Conservation (phyloP, 805 yeast genomes). For the Myxozyma geophila region DNA sequence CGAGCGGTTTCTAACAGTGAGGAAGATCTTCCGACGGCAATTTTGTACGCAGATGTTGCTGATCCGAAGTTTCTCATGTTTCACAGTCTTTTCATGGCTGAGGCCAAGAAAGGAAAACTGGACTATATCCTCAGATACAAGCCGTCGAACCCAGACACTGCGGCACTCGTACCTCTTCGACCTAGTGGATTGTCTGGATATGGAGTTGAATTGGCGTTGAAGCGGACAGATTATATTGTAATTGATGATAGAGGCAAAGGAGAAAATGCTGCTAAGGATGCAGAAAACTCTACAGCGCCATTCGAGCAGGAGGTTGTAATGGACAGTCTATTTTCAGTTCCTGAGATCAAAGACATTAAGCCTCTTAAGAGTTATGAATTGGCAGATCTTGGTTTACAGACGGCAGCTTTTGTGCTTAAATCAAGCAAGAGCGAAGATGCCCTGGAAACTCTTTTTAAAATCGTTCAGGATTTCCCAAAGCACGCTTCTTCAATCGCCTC, state of each 20-base stretch:
- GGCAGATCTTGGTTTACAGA: slow-evolving; percentile 40
- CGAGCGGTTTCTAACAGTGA: slow-evolving; percentile 59
- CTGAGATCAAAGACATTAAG: slow-evolving; percentile 35
- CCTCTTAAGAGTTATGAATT: slow-evolving; percentile 39
- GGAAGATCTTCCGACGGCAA: slow-evolving; percentile 56
- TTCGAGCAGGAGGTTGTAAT: slow-evolving; percentile 19
- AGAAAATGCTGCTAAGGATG: background rate
- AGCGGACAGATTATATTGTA: slow-evolving; percentile 68
- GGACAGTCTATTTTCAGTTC: slow-evolving; percentile 38
- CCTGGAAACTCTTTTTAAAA: slow-evolving; percentile 47
- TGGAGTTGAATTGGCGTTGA: slow-evolving; percentile 67
- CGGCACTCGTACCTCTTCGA: slow-evolving; percentile 40
- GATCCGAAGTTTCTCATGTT: slow-evolving; percentile 58
- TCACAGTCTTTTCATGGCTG: slow-evolving; percentile 61
- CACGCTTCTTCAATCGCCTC: slow-evolving; percentile 51
- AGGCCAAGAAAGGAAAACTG: slow-evolving; percentile 66
- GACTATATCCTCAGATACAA: slow-evolving; percentile 78
- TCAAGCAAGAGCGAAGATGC: slow-evolving; percentile 40
- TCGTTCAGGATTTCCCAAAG: slow-evolving; percentile 61
- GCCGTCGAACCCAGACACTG: slow-evolving; percentile 45
- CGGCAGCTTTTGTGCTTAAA: slow-evolving; percentile 46
- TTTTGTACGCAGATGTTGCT: slow-evolving; percentile 68
- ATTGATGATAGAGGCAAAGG: slow-evolving; percentile 60
- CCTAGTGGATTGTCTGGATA: slow-evolving; percentile 52
- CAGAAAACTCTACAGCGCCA: background rate